These are phyloP conservation scores for Dictyostelium brefeldianum DNA, from an alignment of 78 protist genomes.

Conservation along the genomic window DNA sequence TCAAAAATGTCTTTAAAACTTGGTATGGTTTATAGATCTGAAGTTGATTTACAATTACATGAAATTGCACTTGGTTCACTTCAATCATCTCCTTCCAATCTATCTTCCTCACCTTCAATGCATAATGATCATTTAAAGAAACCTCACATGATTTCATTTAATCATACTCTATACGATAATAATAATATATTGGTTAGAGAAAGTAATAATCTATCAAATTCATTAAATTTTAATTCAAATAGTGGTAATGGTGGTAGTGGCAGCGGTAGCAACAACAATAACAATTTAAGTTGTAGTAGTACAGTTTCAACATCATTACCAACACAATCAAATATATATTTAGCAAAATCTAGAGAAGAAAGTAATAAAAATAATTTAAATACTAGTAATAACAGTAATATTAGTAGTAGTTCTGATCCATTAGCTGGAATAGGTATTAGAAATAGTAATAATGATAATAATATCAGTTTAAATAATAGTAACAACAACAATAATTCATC, in stretches of 20 bases:
- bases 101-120: background rate
- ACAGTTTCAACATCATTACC: background rate
- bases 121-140: background rate
- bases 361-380: background rate
- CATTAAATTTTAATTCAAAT: background rate
- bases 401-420: background rate
- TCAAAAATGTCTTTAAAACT: conserved; percentile 10
- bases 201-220: background rate
- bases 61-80: background rate
- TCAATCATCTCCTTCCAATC: background rate
- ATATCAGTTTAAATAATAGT: background rate
- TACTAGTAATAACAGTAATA: background rate
- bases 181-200: background rate
- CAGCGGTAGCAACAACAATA: background rate
- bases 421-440: too few species aligned
- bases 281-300: background rate
- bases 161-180: background rate
- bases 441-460: background rate
- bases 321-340: background rate
- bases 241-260: too few species aligned
- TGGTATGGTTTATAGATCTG: conserved; percentile 46
- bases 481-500: background rate
- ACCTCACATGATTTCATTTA: background rate
- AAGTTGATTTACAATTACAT: conserved; percentile 27
- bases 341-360: conserved; percentile 48